Conservation (phyloP, 768 basidiomycete species). For the Daedaleopsis sinensis region DNA sequence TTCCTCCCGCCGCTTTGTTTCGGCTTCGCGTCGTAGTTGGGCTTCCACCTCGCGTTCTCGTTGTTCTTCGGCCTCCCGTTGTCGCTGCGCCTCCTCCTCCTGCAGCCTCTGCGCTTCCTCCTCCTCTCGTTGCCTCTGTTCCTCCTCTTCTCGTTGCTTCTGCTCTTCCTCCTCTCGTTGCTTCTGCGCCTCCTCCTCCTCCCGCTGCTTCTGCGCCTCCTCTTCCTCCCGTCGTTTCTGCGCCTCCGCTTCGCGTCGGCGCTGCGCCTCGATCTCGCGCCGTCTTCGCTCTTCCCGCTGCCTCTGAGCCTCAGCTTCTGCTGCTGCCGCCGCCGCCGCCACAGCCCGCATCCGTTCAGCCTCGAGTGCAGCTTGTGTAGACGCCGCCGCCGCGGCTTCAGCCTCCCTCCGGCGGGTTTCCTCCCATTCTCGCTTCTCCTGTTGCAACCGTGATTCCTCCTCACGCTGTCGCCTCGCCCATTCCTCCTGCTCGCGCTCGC, state of each 20-base stretch:
- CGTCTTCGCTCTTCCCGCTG: conserved; percentile 21
- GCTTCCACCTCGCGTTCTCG: neutral
- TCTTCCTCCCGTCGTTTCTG: conserved; percentile 12
- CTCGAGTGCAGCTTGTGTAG: conserved; percentile 1
- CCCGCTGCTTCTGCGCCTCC: neutral
- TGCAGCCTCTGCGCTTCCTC: neutral
- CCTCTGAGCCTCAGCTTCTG: conserved; percentile 31
- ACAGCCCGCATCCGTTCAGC: conserved; percentile 11
- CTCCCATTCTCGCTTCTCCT: conserved; percentile 19
- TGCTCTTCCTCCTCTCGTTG: conserved; percentile 2
- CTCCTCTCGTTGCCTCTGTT: conserved; percentile 8
- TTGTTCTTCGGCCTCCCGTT: conserved; percentile 1
- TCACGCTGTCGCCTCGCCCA: conserved; percentile 27
- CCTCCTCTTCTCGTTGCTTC: conserved; percentile 7
- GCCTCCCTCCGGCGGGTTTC: conserved; percentile 28
- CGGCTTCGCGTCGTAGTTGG: neutral
- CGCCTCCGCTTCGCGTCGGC: neutral
- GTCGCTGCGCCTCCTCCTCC: neutral
- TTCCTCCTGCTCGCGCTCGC: conserved; percentile 17
- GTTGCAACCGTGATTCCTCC: conserved; percentile 20
- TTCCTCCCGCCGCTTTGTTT: neutral
- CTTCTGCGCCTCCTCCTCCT: conserved; percentile 4
- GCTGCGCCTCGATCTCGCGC: neutral
- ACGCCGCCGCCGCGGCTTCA: conserved; percentile 2
- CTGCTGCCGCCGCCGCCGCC: conserved; percentile 23